phyloP scores from a whole-genome alignment of 2,329 filamentous ascomycete genomes.

The Claviceps maximensis region DNA sequence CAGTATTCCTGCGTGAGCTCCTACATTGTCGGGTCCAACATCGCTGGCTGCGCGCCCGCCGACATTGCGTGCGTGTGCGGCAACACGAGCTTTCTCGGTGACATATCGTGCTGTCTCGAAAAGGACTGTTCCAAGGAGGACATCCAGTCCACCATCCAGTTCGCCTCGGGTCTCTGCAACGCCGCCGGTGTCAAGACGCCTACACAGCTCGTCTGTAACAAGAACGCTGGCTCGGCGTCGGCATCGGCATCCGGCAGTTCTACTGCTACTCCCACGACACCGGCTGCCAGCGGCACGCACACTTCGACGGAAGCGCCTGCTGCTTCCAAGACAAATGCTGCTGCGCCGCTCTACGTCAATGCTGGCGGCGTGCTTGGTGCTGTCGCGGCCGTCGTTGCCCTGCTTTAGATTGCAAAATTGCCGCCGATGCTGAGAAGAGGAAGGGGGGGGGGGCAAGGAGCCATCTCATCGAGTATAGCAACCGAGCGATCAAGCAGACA shows the following conservation, averaged over 20 bases:
- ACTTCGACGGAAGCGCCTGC: not conserved
- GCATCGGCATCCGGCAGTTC: conserved; percentile 5
- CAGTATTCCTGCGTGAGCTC: conserved; percentile 19
- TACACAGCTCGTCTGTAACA: conserved; percentile 23
- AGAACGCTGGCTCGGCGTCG: conserved; percentile 3
- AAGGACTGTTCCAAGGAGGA: conserved; percentile 20
- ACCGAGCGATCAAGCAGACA: too few species aligned
- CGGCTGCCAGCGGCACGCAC: not conserved
- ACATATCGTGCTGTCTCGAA: conserved; percentile 29
- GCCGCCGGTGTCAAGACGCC: conserved; percentile 22
- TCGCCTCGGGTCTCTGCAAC: conserved; percentile 26
- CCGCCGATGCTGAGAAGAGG: not conserved
- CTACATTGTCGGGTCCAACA: conserved; percentile 19
- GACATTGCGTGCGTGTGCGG: conserved; percentile 29
- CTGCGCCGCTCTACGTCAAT: not conserved
- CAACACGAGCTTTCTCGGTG: conserved; percentile 25
- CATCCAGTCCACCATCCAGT: conserved; percentile 22
- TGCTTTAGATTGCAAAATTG: not conserved
- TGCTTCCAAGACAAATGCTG: conserved; percentile 3
- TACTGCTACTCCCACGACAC: not conserved
- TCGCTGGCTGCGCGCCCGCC: conserved; percentile 25
- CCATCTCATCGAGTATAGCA: not conserved
- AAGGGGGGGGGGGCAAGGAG: not conserved
- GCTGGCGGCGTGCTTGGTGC: conserved; percentile 3
- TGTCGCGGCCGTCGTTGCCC: conserved; percentile 1